Evolutionary conservation across 2,329 filamentous ascomycete genomes (phyloP).

Genomic region (Alternaria infectoria): DNA sequence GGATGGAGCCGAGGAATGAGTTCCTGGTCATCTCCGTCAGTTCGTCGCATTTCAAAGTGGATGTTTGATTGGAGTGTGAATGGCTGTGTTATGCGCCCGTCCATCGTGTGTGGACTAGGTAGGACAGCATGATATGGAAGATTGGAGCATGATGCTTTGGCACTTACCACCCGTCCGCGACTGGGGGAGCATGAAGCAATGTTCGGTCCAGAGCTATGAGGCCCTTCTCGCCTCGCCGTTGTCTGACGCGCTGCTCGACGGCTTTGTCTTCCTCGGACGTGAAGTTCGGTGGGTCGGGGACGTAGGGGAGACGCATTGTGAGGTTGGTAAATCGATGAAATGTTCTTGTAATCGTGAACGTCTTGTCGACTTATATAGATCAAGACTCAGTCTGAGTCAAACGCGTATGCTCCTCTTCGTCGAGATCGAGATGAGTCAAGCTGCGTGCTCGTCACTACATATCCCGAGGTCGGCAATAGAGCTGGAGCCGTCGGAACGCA

Average conservation of each 20-base stretch:
- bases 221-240: conserved; percentile 57
- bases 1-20: conserved; percentile 62
- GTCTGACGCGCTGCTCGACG: conserved; percentile 58
- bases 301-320: conserved; percentile 62
- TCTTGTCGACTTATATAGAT: background rate
- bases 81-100: background rate
- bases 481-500: conserved; percentile 9
- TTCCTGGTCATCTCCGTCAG: conserved; percentile 49
- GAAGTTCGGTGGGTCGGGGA: conserved; percentile 58
- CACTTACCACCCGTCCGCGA: conserved; percentile 62
- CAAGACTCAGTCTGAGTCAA: background rate
- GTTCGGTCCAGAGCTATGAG: conserved; percentile 62
- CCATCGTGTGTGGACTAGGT: background rate
- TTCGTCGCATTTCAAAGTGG: background rate
- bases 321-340: background rate
- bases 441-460: background rate
- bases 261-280: conserved; percentile 55
- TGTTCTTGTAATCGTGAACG: background rate
- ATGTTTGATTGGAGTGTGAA: background rate
- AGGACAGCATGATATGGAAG: background rate
- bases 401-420: background rate
- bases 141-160: background rate
- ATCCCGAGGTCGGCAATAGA: background rate
- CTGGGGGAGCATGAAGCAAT: conserved; percentile 61
- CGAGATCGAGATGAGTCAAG: background rate